These are phyloP conservation scores for Raffaelea albimanens DNA, from an alignment of 2,329 filamentous ascomycete species.

Conservation along the genomic window DNA sequence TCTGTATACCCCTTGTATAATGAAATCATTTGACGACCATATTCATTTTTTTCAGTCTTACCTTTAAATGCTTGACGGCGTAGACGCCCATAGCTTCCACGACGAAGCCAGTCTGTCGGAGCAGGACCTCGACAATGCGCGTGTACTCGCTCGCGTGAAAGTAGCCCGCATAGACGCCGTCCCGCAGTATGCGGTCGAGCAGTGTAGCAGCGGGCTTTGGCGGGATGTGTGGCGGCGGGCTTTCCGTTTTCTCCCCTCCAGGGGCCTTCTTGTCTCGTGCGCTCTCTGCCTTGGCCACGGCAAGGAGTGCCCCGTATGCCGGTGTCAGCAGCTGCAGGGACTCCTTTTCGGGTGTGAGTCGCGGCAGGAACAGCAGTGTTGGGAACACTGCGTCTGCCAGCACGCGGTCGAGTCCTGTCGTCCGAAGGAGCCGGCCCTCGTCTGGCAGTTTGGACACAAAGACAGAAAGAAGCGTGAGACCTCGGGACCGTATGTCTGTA, in stretches of 20 bases:
- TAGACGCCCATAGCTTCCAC: conserved; percentile 50
- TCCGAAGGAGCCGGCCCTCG: conserved; percentile 4
- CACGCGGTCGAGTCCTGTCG: conserved; percentile 55
- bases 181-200: conserved; percentile 45
- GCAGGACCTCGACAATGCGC: conserved; percentile 45
- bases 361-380: conserved; percentile 66
- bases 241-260: conserved; percentile 10
- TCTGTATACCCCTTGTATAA: neutral
- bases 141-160: conserved; percentile 51
- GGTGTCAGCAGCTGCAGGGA: conserved; percentile 53
- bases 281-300: conserved; percentile 31
- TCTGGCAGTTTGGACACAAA: conserved; percentile 49
- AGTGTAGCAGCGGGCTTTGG: conserved; percentile 16
- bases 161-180: conserved; percentile 45
- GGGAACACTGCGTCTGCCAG: conserved; percentile 63
- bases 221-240: conserved; percentile 9
- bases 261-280: neutral
- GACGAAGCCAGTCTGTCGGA: conserved; percentile 37
- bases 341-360: conserved; percentile 64
- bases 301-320: conserved; percentile 58
- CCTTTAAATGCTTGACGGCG: conserved; percentile 59
- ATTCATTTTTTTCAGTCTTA: conserved; percentile 18
- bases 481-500: conserved; percentile 40
- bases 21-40: too few relatives aligned
- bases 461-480: conserved; percentile 40